phyloP scores from a whole-genome alignment of 1,284 basidiomycete genomes.

The Blastosporella zonata region DNA sequence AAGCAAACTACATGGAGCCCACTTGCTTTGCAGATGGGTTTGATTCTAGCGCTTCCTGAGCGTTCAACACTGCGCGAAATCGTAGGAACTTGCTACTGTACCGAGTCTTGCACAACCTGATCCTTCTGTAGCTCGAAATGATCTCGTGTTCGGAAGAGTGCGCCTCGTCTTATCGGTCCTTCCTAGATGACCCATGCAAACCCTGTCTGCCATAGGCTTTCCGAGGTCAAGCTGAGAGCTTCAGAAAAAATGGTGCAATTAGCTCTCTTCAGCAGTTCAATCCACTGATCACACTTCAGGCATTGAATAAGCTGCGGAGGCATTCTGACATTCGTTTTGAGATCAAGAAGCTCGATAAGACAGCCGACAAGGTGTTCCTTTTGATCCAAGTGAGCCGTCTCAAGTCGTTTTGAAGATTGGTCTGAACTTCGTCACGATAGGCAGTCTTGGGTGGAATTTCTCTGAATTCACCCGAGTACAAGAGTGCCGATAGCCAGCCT shows the following conservation, averaged over 20 bases:
- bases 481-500: slow-evolving; percentile 65
- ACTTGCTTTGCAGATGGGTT: slow-evolving; percentile 53
- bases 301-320: slow-evolving; percentile 62
- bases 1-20: neutral
- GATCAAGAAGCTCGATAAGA: slow-evolving; percentile 62
- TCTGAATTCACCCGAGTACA: slow-evolving; percentile 64
- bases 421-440: slow-evolving; percentile 30
- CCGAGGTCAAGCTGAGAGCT: slow-evolving; percentile 60
- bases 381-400: slow-evolving; percentile 58
- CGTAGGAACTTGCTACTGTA: slow-evolving; percentile 38
- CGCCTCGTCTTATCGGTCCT: slow-evolving; percentile 8
- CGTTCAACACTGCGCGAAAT: slow-evolving; percentile 58
- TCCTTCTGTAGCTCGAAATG: slow-evolving; percentile 52
- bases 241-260: slow-evolving; percentile 63
- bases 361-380: slow-evolving; percentile 68
- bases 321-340: slow-evolving; percentile 73
- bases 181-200: neutral
- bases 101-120: neutral
- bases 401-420: neutral
- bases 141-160: slow-evolving; percentile 71
- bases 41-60: slow-evolving; percentile 58
- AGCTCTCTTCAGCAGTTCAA: neutral
- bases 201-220: slow-evolving; percentile 42
- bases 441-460: slow-evolving; percentile 75
- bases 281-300: slow-evolving; percentile 20